These are phyloP conservation scores for Geranium brycei DNA, from an alignment of 345 rosid genomes.

Conservation along the genomic window DNA sequence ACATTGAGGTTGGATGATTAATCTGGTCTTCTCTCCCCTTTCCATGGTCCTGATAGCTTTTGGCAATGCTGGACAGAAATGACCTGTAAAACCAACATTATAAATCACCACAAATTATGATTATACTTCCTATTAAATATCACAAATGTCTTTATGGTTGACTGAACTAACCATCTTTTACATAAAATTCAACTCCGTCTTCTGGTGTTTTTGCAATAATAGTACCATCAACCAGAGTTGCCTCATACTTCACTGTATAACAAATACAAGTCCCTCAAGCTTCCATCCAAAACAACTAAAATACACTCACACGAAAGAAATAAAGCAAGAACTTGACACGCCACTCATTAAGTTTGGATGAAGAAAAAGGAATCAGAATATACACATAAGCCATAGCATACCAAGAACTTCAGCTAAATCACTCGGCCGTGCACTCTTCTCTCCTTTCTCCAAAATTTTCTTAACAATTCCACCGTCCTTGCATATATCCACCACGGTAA, in stretches of 20 bases:
- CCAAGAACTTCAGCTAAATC: conserved; percentile 60
- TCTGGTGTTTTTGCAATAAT: conserved; percentile 30
- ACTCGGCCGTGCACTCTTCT: conserved; percentile 25
- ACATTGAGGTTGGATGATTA: conserved; percentile 46
- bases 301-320: not conserved
- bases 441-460: conserved; percentile 38
- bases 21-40: conserved; percentile 38
- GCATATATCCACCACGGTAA: conserved; percentile 35
- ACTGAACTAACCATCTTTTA: conserved; percentile 41
- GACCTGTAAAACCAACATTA: conserved; percentile 22
- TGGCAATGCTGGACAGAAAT: conserved; percentile 37
- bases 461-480: conserved; percentile 48
- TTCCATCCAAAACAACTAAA: not conserved
- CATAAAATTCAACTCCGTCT: conserved; percentile 43
- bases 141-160: conserved; percentile 1
- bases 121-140: not conserved
- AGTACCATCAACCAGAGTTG: conserved; percentile 28
- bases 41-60: conserved; percentile 43
- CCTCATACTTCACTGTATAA: conserved; percentile 42
- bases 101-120: not conserved
- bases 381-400: conserved; percentile 11
- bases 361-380: conserved; percentile 3
- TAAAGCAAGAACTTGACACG: not conserved
- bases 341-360: conserved; percentile 1
- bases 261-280: conserved; percentile 4